These are phyloP conservation scores for Cladophialophora chaetospira DNA, from an alignment of 2,329 filamentous ascomycete genomes.

Conservation along the genomic window DNA sequence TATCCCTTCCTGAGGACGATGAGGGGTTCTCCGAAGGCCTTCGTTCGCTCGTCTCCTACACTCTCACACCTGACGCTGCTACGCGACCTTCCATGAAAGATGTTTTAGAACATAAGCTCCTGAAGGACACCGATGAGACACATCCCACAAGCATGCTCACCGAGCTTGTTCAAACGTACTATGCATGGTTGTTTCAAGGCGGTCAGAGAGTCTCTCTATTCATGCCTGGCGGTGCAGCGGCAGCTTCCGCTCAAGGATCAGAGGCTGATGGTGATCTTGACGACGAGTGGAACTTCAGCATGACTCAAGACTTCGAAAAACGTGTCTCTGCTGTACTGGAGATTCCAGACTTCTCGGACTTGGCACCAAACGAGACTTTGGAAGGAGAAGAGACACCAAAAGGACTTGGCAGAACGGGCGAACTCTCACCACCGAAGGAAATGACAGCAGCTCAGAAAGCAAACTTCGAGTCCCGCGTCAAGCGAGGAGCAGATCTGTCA, in stretches of 20 bases:
- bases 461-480: constrained; percentile 60
- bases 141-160: constrained; percentile 49
- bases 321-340: constrained; percentile 49
- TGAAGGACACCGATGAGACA: constrained; percentile 44
- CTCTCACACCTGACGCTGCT: constrained; percentile 46
- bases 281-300: constrained; percentile 67
- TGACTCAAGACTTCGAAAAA: constrained; percentile 62
- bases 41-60: constrained; percentile 48
- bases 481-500: constrained; percentile 58
- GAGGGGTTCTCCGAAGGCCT: constrained; percentile 48
- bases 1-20: constrained; percentile 47
- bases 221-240: constrained; percentile 60
- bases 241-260: constrained; percentile 51
- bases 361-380: constrained; percentile 48
- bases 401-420: constrained; percentile 24
- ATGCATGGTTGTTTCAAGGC: constrained; percentile 52
- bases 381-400: constrained; percentile 44
- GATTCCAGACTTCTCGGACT: constrained; percentile 36
- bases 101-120: constrained; percentile 49
- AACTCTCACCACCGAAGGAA: constrained; percentile 35
- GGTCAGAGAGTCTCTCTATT: constrained; percentile 60
- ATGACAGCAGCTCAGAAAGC: constrained; percentile 50
- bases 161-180: constrained; percentile 51
- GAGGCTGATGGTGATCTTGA: constrained; percentile 46
- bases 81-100: constrained; percentile 51